Evolutionary conservation across 2,329 filamentous ascomycete genomes (phyloP).

Genomic region (Cladosporium velox): DNA sequence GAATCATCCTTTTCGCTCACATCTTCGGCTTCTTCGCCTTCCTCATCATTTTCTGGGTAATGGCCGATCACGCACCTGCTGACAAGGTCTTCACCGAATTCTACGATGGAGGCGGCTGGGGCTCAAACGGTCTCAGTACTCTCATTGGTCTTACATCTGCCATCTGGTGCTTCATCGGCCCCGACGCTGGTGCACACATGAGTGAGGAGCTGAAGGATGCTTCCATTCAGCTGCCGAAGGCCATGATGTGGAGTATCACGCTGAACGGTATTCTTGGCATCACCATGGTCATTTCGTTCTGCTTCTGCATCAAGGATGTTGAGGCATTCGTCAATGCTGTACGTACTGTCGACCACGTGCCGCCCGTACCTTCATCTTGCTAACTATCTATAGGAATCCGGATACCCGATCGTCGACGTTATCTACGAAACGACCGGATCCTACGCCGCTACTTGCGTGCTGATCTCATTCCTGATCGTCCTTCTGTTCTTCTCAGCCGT

Average conservation of each 20-base stretch:
- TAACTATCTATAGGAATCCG: conserved; percentile 26
- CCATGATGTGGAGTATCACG: conserved; percentile 47
- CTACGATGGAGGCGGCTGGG: conserved; percentile 43
- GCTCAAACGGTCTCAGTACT: conserved; percentile 42
- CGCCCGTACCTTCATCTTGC: background rate
- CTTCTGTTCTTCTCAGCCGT: conserved; percentile 40
- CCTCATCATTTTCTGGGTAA: conserved; percentile 43
- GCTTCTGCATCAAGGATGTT: conserved; percentile 27
- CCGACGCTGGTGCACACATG: conserved; percentile 44
- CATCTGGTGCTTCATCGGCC: conserved; percentile 39
- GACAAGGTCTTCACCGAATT: conserved; percentile 40
- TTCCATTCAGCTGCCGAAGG: conserved; percentile 43
- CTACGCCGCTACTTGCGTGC: conserved; percentile 33
- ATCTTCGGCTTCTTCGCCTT: conserved; percentile 48
- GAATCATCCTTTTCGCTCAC: conserved; percentile 42
- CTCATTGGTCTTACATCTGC: conserved; percentile 48
- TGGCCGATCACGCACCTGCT: conserved; percentile 35
- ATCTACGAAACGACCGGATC: conserved; percentile 36
- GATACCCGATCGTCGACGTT: conserved; percentile 37
- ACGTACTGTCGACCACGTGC: background rate
- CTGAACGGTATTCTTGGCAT: conserved; percentile 39
- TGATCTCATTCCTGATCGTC: conserved; percentile 36
- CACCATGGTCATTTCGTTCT: conserved; percentile 43
- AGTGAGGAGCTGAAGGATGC: conserved; percentile 42
- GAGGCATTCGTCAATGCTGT: conserved; percentile 26